Evolutionary conservation across 1,284 basidiomycete species (phyloP).

Genomic region (Irpex sp.): DNA sequence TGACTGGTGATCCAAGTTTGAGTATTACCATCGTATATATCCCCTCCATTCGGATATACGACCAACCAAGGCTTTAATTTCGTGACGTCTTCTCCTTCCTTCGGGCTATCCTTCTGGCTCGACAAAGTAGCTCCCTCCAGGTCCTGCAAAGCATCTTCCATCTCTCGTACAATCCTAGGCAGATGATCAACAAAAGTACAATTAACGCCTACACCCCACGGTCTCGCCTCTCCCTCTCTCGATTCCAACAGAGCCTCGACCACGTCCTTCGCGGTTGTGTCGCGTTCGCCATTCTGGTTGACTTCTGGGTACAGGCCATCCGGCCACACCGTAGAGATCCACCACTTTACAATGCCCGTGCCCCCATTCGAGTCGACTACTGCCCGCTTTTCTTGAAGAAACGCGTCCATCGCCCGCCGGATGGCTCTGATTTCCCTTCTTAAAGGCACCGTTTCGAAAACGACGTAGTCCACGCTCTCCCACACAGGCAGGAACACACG

Average conservation of each 20-base stretch:
- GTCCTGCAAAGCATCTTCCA: slow-evolving; percentile 21
- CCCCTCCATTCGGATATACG: slow-evolving; percentile 73
- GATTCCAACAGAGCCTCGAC: slow-evolving; percentile 29
- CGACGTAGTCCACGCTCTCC: slow-evolving; percentile 58
- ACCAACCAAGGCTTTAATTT: slow-evolving; percentile 48
- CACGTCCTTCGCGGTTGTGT: slow-evolving; percentile 29
- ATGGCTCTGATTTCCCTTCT: slow-evolving; percentile 65
- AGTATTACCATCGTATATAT: slow-evolving; percentile 47
- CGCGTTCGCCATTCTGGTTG: background rate
- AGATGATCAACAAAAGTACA: slow-evolving; percentile 53
- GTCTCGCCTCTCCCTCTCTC: slow-evolving; percentile 14
- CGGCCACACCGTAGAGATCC: slow-evolving; percentile 74
- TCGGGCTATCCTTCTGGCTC: background rate
- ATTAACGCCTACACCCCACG: slow-evolving; percentile 63
- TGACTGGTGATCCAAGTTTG: slow-evolving; percentile 40
- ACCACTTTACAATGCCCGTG: slow-evolving; percentile 58
- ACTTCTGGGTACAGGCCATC: slow-evolving; percentile 46
- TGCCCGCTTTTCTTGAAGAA: slow-evolving; percentile 27
- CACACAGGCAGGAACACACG: slow-evolving; percentile 53
- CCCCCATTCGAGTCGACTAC: background rate
- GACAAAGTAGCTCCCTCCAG: background rate
- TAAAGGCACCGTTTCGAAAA: slow-evolving; percentile 81
- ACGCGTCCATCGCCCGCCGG: slow-evolving; percentile 49
- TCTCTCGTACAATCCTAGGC: slow-evolving; percentile 31
- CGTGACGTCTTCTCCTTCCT: background rate